These are phyloP conservation scores for Cynanchum wilfordii DNA, from an alignment of 257 asterid genomes.

Conservation along the genomic window DNA sequence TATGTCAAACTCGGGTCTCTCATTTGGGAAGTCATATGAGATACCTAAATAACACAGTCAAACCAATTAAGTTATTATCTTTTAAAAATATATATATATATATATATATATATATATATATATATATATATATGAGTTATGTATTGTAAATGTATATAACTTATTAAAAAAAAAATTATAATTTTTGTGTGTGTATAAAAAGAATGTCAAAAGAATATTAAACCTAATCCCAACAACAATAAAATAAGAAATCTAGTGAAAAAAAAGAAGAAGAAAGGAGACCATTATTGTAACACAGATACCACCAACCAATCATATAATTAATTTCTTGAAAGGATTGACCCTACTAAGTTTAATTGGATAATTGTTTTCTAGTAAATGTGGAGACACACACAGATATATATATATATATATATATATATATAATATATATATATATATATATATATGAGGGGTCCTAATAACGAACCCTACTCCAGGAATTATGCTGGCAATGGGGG, in stretches of 20 bases:
- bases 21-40: too few species aligned
- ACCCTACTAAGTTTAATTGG: neutral
- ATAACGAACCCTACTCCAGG: neutral
- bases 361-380: neutral
- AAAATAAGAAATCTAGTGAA: neutral
- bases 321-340: neutral
- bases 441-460: neutral
- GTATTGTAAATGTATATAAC: too few species aligned
- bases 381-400: neutral
- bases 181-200: neutral
- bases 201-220: slow-evolving; percentile 5
- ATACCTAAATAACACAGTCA: too few species aligned
- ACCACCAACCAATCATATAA: neutral
- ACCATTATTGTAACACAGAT: neutral
- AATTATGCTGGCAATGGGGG: neutral
- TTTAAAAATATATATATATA: too few species aligned
- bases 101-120: too few species aligned
- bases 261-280: too few species aligned
- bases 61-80: too few species aligned
- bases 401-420: neutral
- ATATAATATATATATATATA: too few species aligned
- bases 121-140: too few species aligned
- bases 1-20: too few species aligned
- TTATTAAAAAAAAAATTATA: too few species aligned
- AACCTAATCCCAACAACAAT: neutral